Evolutionary conservation across 2,329 filamentous ascomycete genomes (phyloP).

Genomic region (Lachnellula willkommii): DNA sequence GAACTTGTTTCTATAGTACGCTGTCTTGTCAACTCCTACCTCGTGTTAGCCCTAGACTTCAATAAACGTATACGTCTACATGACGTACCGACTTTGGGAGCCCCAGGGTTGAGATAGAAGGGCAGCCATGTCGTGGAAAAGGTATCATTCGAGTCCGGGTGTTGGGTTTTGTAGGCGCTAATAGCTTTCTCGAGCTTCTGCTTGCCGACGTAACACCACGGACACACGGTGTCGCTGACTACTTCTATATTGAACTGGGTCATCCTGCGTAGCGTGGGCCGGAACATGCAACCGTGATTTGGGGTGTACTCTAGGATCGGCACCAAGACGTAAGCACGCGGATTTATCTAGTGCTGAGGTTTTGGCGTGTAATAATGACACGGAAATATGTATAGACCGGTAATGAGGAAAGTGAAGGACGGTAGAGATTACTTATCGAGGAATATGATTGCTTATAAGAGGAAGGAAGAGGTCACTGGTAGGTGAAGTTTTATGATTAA

Average conservation of each 20-base stretch:
- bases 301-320: background rate
- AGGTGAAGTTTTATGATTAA: background rate
- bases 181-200: constrained; percentile 71
- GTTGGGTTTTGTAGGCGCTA: constrained; percentile 53
- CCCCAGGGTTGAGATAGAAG: constrained; percentile 71
- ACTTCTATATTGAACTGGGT: constrained; percentile 70
- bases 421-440: background rate
- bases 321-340: background rate
- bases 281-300: constrained; percentile 16
- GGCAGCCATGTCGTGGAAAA: constrained; percentile 72
- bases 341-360: background rate
- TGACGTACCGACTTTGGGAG: constrained; percentile 45
- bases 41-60: constrained; percentile 7
- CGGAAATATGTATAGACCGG: background rate
- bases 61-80: constrained; percentile 19
- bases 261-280: constrained; percentile 44
- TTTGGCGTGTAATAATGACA: background rate
- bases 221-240: constrained; percentile 77
- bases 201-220: constrained; percentile 75
- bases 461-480: too few relatives aligned
- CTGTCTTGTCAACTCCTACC: constrained; percentile 46
- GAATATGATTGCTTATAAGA: background rate
- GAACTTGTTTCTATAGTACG: constrained; percentile 58
- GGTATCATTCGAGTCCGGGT: constrained; percentile 59
- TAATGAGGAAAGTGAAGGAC: background rate